phyloP scores from a whole-genome alignment of 129 eudicot genomes.

The Flaveria linearis region DNA sequence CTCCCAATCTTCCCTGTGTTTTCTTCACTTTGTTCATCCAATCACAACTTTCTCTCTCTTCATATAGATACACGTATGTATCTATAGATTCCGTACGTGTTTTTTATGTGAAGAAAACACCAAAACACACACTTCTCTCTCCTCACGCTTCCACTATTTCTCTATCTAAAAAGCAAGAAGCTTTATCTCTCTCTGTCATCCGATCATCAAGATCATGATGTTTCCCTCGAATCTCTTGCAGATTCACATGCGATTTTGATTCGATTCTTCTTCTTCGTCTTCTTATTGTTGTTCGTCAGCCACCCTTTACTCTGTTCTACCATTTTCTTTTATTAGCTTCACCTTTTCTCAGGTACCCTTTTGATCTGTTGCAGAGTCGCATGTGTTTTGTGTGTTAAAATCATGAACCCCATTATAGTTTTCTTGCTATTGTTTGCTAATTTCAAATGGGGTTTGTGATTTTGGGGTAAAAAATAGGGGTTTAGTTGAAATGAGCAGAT shows the following conservation, averaged over 20 bases:
- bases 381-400: slow-evolving; percentile 7
- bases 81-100: slow-evolving; percentile 34
- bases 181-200: slow-evolving; percentile 23
- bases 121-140: slow-evolving; percentile 35
- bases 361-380: slow-evolving; percentile 4
- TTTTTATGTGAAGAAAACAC: no score
- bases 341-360: slow-evolving; percentile 40
- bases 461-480: slow-evolving; percentile 25
- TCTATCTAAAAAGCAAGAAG: slow-evolving; percentile 30
- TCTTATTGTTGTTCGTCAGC: slow-evolving; percentile 3
- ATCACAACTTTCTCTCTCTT: slow-evolving; percentile 46
- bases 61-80: slow-evolving; percentile 31
- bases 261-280: background rate
- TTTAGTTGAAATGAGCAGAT: slow-evolving; percentile 21
- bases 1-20: slow-evolving; percentile 41
- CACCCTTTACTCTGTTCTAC: slow-evolving; percentile 33
- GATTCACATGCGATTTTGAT: slow-evolving; percentile 36
- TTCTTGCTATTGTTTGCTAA: no score
- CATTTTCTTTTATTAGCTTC: slow-evolving; percentile 32
- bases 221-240: slow-evolving; percentile 30
- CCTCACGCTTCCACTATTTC: slow-evolving; percentile 36
- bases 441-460: slow-evolving; percentile 8
- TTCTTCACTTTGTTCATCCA: slow-evolving; percentile 34
- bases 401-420: slow-evolving; percentile 18
- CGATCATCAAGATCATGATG: slow-evolving; percentile 43